Base-by-base conservation (phyloP, 345 rosid genomes). In the Eucalyptus erythrocorys region DNA sequence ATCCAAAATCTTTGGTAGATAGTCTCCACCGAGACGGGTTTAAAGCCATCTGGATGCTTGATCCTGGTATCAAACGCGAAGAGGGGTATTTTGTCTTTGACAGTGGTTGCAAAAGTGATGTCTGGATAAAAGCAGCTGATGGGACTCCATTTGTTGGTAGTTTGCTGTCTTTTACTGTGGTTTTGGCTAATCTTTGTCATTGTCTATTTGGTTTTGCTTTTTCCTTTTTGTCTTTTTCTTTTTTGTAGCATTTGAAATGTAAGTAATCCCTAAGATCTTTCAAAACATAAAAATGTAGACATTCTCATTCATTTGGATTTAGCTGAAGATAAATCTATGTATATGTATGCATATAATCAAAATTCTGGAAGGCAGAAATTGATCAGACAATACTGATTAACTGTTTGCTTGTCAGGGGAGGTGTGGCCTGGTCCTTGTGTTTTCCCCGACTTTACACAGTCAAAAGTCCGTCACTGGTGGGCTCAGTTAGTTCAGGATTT, bases 391-490 rank as follows among this genome's bases (percentile, higher is more conserved):
- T 76, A 27, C 27, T 22, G 47, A 76, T 43, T 40, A 76, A 76
- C 47, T 7, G 47, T 76, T 76, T 37, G 84, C 84, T 90, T 91
- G 87, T 88, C 90, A 97, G 99, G 99, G 91, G 95, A 94, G 88
- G 99, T 97, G 80, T 97, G 99, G 99, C 99, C 99, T 48, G 99
- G 99, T 30, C 95, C 96, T 89, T 97, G 99, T 90, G 97, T 91
- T 76, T 96, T 96, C 86, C 99, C 99, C 48, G 98, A 97, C 93
- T 97, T 93, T 91, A 96, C 99, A 45, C 96, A 93, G 85, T 92
- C 96, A 53, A 93, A 94, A 92, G 93, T 92, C 76, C 97, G 99
- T 79, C 93, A 94, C 87, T 96, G 99, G 99, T 97, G 99, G 99
- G 97, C 97, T 51, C 88, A 86, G 92, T 91, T 94, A 71, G 99